Percentiles rank a stretch among this genome's conserved stretches.
phyloP scores from a whole-genome alignment of 495 filamentous ascomycete genomes.

The Hypomontagnella submonticulosa region DNA sequence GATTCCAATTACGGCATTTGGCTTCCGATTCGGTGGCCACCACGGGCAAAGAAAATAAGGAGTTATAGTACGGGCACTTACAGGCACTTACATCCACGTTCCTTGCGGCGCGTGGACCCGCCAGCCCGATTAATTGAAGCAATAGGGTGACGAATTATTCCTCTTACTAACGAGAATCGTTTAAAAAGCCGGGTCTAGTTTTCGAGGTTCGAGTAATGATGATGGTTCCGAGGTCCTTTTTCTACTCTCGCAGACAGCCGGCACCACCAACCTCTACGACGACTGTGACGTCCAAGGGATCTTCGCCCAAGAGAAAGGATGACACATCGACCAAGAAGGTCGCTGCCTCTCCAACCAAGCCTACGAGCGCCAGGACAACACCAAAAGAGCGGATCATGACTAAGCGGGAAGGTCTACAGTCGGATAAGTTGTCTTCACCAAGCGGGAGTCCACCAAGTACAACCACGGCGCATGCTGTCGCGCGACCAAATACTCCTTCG shows the following conservation, averaged over 20 bases:
- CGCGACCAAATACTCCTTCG: conserved; percentile 53
- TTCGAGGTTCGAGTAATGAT: conserved; percentile 41
- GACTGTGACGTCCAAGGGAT: conserved; percentile 16
- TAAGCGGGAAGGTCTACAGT: conserved; percentile 41
- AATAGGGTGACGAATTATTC: conserved; percentile 45
- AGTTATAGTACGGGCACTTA: conserved; percentile 5
- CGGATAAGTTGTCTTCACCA: conserved; percentile 37
- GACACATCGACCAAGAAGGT: conserved; percentile 35
- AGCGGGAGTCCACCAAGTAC: conserved; percentile 48
- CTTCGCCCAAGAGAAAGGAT: conserved; percentile 47
- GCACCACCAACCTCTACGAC: conserved; percentile 24
- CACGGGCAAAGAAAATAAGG: conserved; percentile 16
- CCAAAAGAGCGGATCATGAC: conserved; percentile 44
- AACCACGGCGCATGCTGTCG: conserved; percentile 41
- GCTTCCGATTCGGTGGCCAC: conserved; percentile 34
- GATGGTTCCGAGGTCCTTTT: conserved; percentile 55
- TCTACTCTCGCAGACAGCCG: conserved; percentile 43
- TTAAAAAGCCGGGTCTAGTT: conserved; percentile 42
- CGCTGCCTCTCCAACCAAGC: conserved; percentile 19
- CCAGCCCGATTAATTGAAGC: conserved; percentile 31
- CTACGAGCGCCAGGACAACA: conserved; percentile 26
- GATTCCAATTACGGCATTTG: conserved; percentile 32
- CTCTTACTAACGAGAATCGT: conserved; percentile 47
- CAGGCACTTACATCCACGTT: conserved; percentile 27
- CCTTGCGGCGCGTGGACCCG: conserved; percentile 27